A percentile compares a stretch with the other conserved stretches of the same genome.
Evolutionary conservation across 169 alveolate genomes (phyloP).

Genomic region (Hepatocystis sp.): DNA sequence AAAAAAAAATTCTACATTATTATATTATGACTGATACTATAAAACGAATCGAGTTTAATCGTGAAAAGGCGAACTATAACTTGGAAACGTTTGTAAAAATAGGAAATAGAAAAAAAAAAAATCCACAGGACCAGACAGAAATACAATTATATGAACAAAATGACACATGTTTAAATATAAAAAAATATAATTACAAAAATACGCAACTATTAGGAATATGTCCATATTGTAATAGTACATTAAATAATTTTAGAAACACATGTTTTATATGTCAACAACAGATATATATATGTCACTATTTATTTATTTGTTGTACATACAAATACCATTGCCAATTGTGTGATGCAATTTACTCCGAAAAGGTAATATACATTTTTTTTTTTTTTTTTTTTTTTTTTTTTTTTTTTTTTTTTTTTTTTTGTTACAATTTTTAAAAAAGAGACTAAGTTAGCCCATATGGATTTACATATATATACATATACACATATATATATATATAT

Average conservation of each 20-base stretch:
- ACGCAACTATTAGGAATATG: conserved; percentile 43
- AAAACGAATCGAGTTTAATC: conserved; percentile 37
- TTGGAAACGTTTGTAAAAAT: conserved; percentile 17
- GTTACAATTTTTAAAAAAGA: too few species aligned
- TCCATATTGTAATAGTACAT: conserved; percentile 45
- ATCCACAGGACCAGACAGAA: background rate
- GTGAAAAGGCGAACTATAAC: conserved; percentile 36
- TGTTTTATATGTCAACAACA: conserved; percentile 40
- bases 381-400: too few species aligned
- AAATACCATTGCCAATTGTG: conserved; percentile 67
- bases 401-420: conserved; percentile 21
- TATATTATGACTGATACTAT: conserved; percentile 52
- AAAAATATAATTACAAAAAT: conserved; percentile 39
- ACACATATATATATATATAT: conserved; percentile 1
- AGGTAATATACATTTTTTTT: too few species aligned
- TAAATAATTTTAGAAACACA: conserved; percentile 15
- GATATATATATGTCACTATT: conserved; percentile 43
- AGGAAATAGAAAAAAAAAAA: background rate
- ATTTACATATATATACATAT: background rate
- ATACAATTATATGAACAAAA: too few species aligned
- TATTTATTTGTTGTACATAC: conserved; percentile 44
- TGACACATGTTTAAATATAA: conserved; percentile 32
- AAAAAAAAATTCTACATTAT: conserved; percentile 36
- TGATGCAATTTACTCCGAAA: conserved; percentile 75
- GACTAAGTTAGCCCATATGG: background rate